phyloP scores from a whole-genome alignment of 108 stramenopile species.

The Cyclotella cryptica region DNA sequence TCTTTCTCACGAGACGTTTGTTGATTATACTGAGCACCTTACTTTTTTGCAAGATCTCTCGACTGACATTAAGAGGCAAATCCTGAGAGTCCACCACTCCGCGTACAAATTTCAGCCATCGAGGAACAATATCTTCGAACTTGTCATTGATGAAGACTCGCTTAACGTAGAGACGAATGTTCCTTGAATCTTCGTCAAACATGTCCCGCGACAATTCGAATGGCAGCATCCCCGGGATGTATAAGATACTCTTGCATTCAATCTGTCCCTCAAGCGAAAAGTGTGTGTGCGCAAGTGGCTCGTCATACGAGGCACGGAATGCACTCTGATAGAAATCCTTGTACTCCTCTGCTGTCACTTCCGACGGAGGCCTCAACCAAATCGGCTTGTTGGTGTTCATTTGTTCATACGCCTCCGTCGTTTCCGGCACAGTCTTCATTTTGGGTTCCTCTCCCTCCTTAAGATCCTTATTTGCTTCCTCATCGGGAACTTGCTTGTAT shows the following conservation, averaged over 20 bases:
- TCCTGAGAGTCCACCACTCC: constrained; percentile 97
- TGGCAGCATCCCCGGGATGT: constrained; percentile 95
- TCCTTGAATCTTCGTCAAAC: constrained; percentile 95
- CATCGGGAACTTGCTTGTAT: constrained; percentile 95
- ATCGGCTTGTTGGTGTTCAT: constrained; percentile 97
- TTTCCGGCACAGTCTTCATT: constrained; percentile 96
- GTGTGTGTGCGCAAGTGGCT: constrained; percentile 92
- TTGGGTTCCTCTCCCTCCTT: constrained; percentile 86
- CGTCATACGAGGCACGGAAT: constrained; percentile 89
- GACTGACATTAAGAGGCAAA: constrained; percentile 95
- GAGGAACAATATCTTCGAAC: constrained; percentile 97
- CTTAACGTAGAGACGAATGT: constrained; percentile 97
- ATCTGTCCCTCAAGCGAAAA: constrained; percentile 98
- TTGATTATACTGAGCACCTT: constrained; percentile 97
- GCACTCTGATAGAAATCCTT: constrained; percentile 96
- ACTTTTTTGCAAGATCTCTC: constrained; percentile 98
- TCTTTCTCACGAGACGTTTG: constrained; percentile 97
- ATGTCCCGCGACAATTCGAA: constrained; percentile 95
- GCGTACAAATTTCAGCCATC: constrained; percentile 96
- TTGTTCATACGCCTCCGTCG: constrained; percentile 83
- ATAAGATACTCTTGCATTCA: constrained; percentile 95
- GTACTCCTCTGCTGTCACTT: constrained; percentile 94
- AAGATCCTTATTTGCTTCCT: constrained; percentile 91
- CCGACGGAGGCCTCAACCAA: constrained; percentile 94
- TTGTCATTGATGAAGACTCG: constrained; percentile 99